Evolutionary conservation across 2,329 filamentous ascomycete species (phyloP).

Genomic region (Aspergillus costaricaensis): DNA sequence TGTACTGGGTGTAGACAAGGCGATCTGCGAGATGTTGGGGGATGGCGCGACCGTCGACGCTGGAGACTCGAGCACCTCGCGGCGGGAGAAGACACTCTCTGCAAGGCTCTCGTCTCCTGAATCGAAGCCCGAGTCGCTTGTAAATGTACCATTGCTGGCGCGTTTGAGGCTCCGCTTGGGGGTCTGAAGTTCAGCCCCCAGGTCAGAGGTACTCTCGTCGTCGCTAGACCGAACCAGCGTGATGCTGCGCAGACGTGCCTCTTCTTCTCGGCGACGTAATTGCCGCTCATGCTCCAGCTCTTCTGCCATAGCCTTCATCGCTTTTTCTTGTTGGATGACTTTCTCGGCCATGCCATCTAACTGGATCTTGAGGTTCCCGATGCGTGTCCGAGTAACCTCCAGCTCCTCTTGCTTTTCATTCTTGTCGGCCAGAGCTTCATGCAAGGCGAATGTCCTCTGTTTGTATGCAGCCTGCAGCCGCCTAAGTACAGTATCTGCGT

Average conservation of each 20-base stretch:
- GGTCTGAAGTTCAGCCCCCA: slow-evolving; percentile 36
- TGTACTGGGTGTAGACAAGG: slow-evolving; percentile 30
- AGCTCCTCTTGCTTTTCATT: slow-evolving; percentile 62
- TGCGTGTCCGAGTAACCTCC: slow-evolving; percentile 60
- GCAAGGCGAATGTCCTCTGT: slow-evolving; percentile 52
- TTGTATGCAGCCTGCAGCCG: slow-evolving; percentile 61
- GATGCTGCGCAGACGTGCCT: slow-evolving; percentile 38
- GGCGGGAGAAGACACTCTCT: slow-evolving; percentile 50
- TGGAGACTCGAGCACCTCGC: slow-evolving; percentile 37
- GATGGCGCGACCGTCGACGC: slow-evolving; percentile 41
- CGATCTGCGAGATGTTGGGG: slow-evolving; percentile 39
- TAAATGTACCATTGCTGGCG: slow-evolving; percentile 43
- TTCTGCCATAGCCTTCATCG: slow-evolving; percentile 54
- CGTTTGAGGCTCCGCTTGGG: slow-evolving; percentile 39
- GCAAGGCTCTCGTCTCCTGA: slow-evolving; percentile 57
- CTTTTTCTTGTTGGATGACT: slow-evolving; percentile 57
- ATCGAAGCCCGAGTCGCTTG: slow-evolving; percentile 61
- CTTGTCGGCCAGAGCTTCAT: slow-evolving; percentile 56
- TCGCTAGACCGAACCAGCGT: slow-evolving; percentile 35
- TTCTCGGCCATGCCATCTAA: slow-evolving; percentile 61
- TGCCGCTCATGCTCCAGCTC: slow-evolving; percentile 50
- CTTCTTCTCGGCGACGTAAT: slow-evolving; percentile 41
- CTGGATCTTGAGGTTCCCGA: slow-evolving; percentile 61
- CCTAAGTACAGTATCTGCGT: slow-evolving; percentile 57
- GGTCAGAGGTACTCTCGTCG: slow-evolving; percentile 35